Base-by-base conservation (phyloP, 208 protist species). In the Acanthamoeba lenticulata region DNA sequence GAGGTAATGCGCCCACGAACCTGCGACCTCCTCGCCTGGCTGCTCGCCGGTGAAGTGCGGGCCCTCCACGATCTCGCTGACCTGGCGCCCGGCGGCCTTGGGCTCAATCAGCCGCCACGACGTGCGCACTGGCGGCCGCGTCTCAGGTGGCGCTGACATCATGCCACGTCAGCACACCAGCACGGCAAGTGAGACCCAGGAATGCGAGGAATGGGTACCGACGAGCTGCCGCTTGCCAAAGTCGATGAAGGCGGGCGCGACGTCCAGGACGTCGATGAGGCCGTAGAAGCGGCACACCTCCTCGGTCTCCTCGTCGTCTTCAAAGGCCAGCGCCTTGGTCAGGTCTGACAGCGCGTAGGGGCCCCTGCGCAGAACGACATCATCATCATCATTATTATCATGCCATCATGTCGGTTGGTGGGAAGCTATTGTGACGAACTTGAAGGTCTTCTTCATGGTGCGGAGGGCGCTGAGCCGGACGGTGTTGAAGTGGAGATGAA, bases 81-180 rank as follows among this genome's bases (percentile, higher is more conserved):
- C 38, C 32, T 32, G n/a, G 81, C 44, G 81, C 2, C 65, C 65
- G 5, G 38, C 44, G 9, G 81, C 52, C 81, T 89, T 89, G 81
- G 81, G 47, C n/a, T 89, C 81, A 29, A 89, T 89, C 44, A 89
- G 52, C 29, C 81, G 81, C 81, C 44, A 65, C 52, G 81, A 89
- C 44, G 47, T 52, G 44, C 81, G 81, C 21, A 89, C 34, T 17
- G 47, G 81, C 32, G 44, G 52, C 32, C n/a, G 13, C 47, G 34
- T 24, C 44, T 89, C 81, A 11, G 19, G 32, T 44, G 81, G 81
- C 52, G 60, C 81, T 89, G 55, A n/a, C 15, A 62, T 0, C 47
- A 62, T n/a, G 1, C 55, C 11, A 62, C n/a, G n/a, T n/a, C n/a
- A n/a, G n/a, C n/a, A n/a, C n/a, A n/a, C n/a, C n/a, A 60, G 52